A percentile compares a stretch with the other conserved stretches of the same genome.
Conservation (phyloP, 2,329 filamentous ascomycete genomes). For the Domatiomyces globalis region DNA sequence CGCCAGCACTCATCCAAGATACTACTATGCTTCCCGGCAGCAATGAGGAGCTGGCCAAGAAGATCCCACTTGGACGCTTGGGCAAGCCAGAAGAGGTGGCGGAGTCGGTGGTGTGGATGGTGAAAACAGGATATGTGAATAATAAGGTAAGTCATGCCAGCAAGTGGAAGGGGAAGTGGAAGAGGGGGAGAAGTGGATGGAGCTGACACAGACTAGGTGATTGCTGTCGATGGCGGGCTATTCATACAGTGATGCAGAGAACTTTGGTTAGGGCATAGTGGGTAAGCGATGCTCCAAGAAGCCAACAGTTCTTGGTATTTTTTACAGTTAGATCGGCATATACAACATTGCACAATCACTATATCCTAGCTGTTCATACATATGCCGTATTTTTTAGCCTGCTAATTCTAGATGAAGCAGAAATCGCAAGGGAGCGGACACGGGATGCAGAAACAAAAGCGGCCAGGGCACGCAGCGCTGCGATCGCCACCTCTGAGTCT, state of each 20-base stretch:
- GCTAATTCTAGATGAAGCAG: not conserved
- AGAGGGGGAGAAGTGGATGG: not conserved
- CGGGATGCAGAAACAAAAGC: not conserved
- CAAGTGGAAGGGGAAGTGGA: not conserved
- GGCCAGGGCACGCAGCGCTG: not conserved
- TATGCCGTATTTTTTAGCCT: not conserved
- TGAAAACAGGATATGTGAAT: conserved; percentile 24
- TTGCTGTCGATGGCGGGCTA: conserved; percentile 29
- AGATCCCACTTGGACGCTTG: conserved; percentile 32
- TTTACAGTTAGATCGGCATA: not conserved
- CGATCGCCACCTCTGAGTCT: not conserved
- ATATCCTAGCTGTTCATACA: not conserved
- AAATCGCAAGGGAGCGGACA: not conserved
- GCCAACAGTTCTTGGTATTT: not conserved
- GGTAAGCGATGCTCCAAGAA: no score
- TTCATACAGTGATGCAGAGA: conserved; percentile 18
- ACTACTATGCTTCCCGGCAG: conserved; percentile 32
- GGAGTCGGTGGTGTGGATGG: conserved; percentile 35
- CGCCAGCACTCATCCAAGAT: conserved; percentile 33
- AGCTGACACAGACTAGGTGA: conserved; percentile 22
- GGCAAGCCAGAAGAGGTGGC: conserved; percentile 35
- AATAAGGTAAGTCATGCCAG: conserved; percentile 29
- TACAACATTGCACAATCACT: not conserved
- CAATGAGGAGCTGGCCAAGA: conserved; percentile 20
- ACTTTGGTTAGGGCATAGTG: no score